Conservation (phyloP, 148 eudicot species). For the Dianthus caryophyllus region DNA sequence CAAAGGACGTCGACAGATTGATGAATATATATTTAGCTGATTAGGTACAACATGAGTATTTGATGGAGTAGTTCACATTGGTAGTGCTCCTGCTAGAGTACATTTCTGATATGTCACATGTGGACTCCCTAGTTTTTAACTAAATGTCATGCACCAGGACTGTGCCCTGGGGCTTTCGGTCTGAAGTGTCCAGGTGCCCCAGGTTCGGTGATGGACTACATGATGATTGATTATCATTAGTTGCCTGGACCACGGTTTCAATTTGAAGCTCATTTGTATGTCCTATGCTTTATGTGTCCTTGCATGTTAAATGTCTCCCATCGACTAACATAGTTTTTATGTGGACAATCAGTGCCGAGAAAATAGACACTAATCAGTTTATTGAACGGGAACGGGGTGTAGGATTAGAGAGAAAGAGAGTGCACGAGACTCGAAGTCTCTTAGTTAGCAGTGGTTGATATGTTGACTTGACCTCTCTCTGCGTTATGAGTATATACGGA, state of each 20-base stretch:
- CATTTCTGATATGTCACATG: background rate
- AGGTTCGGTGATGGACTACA: slow-evolving; percentile 11
- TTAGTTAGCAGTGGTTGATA: too few species aligned
- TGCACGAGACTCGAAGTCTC: too few species aligned
- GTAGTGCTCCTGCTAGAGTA: background rate
- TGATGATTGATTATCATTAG: slow-evolving; percentile 11
- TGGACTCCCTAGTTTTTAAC: slow-evolving; percentile 31
- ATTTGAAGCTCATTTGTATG: slow-evolving; percentile 10
- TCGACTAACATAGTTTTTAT: slow-evolving; percentile 24
- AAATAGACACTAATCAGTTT: slow-evolving; percentile 29
- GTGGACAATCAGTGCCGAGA: slow-evolving; percentile 27
- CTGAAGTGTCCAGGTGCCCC: slow-evolving; percentile 34
- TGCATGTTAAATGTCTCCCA: slow-evolving; percentile 31
- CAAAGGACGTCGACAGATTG: too few species aligned
- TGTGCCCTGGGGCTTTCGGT: slow-evolving; percentile 46
- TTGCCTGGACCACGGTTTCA: slow-evolving; percentile 16
- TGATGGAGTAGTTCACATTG: background rate
- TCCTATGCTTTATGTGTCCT: background rate
- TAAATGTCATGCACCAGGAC: slow-evolving; percentile 56
- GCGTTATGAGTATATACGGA: too few species aligned
- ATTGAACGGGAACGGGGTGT: background rate
- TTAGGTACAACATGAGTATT: background rate
- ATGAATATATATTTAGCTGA: too few species aligned
- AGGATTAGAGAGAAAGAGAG: too few species aligned
- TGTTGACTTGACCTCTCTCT: too few species aligned